phyloP scores from a whole-genome alignment of 2,329 filamentous ascomycete species.

The Ophiocordyceps unilateralis region DNA sequence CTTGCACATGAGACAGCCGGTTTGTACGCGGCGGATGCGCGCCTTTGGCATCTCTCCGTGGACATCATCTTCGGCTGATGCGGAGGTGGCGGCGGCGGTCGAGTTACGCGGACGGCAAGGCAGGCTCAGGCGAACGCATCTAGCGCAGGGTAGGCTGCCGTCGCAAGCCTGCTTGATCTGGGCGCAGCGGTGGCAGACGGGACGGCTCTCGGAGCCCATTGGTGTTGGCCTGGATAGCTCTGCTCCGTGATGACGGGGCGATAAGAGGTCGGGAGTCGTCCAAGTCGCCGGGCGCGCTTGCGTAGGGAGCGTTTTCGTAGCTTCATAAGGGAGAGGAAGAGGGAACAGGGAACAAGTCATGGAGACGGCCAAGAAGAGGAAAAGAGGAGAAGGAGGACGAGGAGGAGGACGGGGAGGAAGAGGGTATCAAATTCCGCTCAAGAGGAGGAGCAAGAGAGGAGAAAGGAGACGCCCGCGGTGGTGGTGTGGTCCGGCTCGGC shows the following conservation, averaged over 20 bases:
- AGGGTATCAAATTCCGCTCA: too few relatives aligned
- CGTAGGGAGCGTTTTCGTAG: background rate
- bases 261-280: background rate
- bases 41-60: constrained; percentile 13
- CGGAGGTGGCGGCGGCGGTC: constrained; percentile 1
- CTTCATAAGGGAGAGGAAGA: background rate
- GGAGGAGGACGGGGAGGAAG: background rate
- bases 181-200: constrained; percentile 17
- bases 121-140: constrained; percentile 15
- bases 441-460: background rate
- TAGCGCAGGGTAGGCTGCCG: constrained; percentile 14
- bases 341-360: background rate
- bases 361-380: background rate
- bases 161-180: constrained; percentile 20
- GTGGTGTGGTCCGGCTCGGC: background rate
- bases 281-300: background rate
- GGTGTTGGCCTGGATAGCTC: background rate
- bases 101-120: constrained; percentile 13
- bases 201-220: constrained; percentile 12
- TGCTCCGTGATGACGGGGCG: background rate
- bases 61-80: constrained; percentile 2
- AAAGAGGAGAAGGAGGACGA: background rate
- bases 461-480: background rate
- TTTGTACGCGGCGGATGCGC: constrained; percentile 16
- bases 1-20: constrained; percentile 26